Conservation (phyloP, 2,329 filamentous ascomycete genomes). For the Sporothrix curviconia region DNA sequence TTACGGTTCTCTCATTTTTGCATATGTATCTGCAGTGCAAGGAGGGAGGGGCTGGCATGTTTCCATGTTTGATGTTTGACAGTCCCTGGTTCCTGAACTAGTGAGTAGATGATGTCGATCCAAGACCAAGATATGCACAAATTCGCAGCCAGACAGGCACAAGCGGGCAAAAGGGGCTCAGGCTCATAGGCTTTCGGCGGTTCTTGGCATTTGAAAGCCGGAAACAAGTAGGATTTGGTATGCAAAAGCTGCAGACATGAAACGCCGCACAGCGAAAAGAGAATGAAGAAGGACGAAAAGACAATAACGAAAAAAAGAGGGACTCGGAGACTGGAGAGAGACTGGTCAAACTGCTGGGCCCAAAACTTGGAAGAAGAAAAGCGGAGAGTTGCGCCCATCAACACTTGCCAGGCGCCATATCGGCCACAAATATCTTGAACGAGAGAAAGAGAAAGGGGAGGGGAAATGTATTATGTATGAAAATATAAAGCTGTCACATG, state of each 20-base stretch:
- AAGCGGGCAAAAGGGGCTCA: no score
- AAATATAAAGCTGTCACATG: no score
- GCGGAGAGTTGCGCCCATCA: neutral
- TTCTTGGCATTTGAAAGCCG: neutral
- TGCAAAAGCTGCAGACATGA: neutral
- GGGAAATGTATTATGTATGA: no score
- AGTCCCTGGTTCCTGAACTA: constrained; percentile 3
- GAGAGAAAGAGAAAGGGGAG: no score
- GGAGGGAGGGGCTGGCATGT: neutral
- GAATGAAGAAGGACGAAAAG: neutral
- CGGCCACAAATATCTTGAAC: neutral
- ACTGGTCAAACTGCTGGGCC: neutral
- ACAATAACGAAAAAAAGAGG: neutral
- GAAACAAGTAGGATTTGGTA: no score
- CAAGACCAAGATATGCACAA: neutral
- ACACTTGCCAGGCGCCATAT: neutral
- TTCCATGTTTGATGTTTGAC: neutral
- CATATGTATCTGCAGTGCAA: neutral
- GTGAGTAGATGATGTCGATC: constrained; percentile 1
- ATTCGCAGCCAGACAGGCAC: no score
- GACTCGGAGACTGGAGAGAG: no score
- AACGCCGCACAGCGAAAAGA: neutral
- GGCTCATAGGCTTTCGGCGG: neutral
- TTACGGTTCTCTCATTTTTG: no score
- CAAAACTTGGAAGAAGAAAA: constrained; percentile 6